phyloP scores from a whole-genome alignment of 306 rosid genomes.

The Arachis stenosperma region DNA sequence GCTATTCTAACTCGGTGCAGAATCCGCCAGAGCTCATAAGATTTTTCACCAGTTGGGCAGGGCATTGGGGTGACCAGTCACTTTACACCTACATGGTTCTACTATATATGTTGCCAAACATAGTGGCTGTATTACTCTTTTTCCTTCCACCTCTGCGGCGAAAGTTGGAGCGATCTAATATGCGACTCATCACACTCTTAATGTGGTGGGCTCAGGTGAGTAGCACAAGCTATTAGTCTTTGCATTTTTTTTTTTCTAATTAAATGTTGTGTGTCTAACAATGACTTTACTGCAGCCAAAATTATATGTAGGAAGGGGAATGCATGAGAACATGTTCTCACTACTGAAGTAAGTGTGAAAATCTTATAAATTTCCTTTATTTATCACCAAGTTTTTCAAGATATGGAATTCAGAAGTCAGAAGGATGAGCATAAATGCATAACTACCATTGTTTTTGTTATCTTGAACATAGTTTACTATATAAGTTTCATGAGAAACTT shows the following conservation, averaged over 20 bases:
- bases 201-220: slow-evolving; percentile 99
- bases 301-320: slow-evolving; percentile 86
- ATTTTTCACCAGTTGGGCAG: slow-evolving; percentile 84
- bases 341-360: slow-evolving; percentile 72
- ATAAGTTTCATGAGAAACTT: not conserved
- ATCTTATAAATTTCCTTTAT: slow-evolving; percentile 24
- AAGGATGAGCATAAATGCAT: slow-evolving; percentile 1
- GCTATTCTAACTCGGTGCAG: slow-evolving; percentile 75
- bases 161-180: slow-evolving; percentile 78
- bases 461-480: not conserved
- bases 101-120: slow-evolving; percentile 76
- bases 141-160: slow-evolving; percentile 88
- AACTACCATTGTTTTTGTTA: slow-evolving; percentile 5
- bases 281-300: slow-evolving; percentile 77
- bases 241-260: slow-evolving; percentile 6
- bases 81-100: slow-evolving; percentile 73
- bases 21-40: slow-evolving; percentile 76
- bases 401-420: not conserved
- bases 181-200: slow-evolving; percentile 61
- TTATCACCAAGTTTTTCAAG: slow-evolving; percentile 5
- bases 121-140: slow-evolving; percentile 74
- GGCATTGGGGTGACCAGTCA: slow-evolving; percentile 74
- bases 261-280: slow-evolving; percentile 33
- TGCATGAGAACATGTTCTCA: slow-evolving; percentile 84
- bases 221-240: slow-evolving; percentile 30